Evolutionary conservation across 306 rosid species (phyloP), one percentile per base, ranked within the genome.

Genomic region (Ormosia semicastrata): DNA sequence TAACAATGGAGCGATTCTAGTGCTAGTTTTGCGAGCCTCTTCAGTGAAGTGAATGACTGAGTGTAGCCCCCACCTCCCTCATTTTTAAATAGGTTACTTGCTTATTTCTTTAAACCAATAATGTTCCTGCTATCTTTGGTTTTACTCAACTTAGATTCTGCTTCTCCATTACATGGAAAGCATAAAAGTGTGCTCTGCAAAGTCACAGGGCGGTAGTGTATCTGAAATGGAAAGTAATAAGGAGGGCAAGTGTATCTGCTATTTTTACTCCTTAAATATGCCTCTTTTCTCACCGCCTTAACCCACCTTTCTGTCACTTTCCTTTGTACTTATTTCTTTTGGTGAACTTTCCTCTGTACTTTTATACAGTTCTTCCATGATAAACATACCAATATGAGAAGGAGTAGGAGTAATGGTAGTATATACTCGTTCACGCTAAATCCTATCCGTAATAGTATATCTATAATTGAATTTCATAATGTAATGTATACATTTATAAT

Each of bases 241-340:
- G 78, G 81, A 78, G 29, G 37, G 77, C n/a, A 37, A 83, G 71
- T 66, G 76, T 43, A 30, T 84, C 81, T 46, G 39, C 83, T 69
- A 57, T 68, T 86, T 71, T 80, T 64, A 71, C 83, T 57, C 77
- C 71, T 84, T 71, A 73, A 46, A 47, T 33, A 41, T 49, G 62
- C 71, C 15, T 81, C 77, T 82, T 86, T 90, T 87, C 82, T 83
- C 71, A 87, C 75, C 88, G 73, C 77, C 88, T 87, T 52, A 82
- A 52, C 76, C 81, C 67, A 73, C 75, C 44, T 83, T 78, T 82
- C 37, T 62, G 71, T 62, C 83, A 53, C 79, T 71, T 67, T 76
- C 36, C 29, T 56, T 6, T 41, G 46, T 37, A 17, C 53, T 79
- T 70, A 43, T 78, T 78, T 46, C 40, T 13, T 30, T 7, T 33